These are phyloP conservation scores for Apiotrichum domesticum DNA, from an alignment of 1,284 basidiomycete species.

Conservation along the genomic window DNA sequence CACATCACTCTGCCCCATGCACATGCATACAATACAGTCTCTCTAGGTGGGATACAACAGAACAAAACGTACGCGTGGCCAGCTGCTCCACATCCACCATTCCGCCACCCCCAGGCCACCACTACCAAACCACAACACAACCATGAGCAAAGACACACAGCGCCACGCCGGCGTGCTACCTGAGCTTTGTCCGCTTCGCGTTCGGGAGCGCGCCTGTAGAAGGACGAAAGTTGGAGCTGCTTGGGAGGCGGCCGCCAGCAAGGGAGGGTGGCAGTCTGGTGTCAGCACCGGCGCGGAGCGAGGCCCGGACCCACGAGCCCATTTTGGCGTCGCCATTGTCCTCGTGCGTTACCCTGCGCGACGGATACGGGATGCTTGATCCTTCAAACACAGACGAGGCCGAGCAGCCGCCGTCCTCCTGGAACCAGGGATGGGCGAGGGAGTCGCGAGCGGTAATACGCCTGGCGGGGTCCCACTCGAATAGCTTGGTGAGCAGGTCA, in stretches of 20 bases:
- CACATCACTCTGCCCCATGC: not conserved
- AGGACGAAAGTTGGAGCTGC: slow-evolving; percentile 41
- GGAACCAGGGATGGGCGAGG: slow-evolving; percentile 62
- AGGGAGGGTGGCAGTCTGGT: slow-evolving; percentile 38
- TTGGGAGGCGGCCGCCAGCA: slow-evolving; percentile 32
- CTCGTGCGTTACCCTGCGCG: slow-evolving; percentile 52
- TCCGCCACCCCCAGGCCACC: not conserved
- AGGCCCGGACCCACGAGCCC: slow-evolving; percentile 39
- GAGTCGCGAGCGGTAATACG: slow-evolving; percentile 78
- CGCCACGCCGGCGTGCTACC: slow-evolving; percentile 14
- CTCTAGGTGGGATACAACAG: not conserved
- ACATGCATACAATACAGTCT: slow-evolving; percentile 2
- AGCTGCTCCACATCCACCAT: too few relatives aligned
- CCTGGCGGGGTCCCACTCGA: slow-evolving; percentile 83
- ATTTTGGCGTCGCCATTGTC: slow-evolving; percentile 50
- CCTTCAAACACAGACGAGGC: slow-evolving; percentile 43
- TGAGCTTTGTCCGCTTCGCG: slow-evolving; percentile 30
- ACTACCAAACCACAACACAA: not conserved
- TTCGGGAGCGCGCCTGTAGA: slow-evolving; percentile 20
- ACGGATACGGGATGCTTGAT: slow-evolving; percentile 48
- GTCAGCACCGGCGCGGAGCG: slow-evolving; percentile 3
- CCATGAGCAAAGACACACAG: not conserved
- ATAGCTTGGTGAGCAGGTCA: slow-evolving; percentile 74
- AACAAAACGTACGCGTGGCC: not conserved
- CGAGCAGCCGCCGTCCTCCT: slow-evolving; percentile 45